These are phyloP conservation scores for Pichia sp. DNA, from an alignment of 1,139 yeast species.

Conservation along the genomic window DNA sequence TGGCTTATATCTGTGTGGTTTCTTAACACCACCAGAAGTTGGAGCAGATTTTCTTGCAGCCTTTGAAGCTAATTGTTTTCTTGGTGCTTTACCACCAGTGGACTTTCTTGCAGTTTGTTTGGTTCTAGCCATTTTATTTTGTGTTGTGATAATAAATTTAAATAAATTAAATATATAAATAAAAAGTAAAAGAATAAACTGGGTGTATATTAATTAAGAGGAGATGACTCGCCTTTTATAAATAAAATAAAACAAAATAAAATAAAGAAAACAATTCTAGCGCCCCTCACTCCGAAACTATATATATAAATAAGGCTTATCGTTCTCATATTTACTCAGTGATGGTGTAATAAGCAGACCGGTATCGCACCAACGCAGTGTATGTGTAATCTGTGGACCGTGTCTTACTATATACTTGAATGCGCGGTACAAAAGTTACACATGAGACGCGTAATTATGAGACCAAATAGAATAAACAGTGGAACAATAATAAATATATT, in stretches of 20 bases:
- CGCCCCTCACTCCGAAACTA: no score
- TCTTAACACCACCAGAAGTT: constrained; percentile 98
- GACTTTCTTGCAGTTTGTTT: constrained; percentile 99
- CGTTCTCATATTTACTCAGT: no score
- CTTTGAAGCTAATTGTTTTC: constrained; percentile 98
- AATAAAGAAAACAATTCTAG: no score
- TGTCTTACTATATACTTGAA: no score
- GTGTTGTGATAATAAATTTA: constrained; percentile 14
- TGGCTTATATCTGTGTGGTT: constrained; percentile 99
- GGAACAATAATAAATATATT: no score
- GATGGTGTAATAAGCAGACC: no score
- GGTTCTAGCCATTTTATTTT: constrained; percentile 81
- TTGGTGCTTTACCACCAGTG: constrained; percentile 99
- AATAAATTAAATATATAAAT: not conserved
- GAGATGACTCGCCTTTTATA: no score
- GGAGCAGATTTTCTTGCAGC: constrained; percentile 99
- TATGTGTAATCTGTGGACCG: no score
- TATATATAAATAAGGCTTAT: not conserved
- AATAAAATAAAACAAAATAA: no score
- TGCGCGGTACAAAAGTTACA: not conserved
- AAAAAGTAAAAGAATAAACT: no score
- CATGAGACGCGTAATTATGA: not conserved
- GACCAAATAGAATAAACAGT: not conserved
- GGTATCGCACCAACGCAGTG: no score
- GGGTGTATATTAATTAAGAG: no score